phyloP scores from a whole-genome alignment of 768 basidiomycete species.

The Termitomyces sp. region DNA sequence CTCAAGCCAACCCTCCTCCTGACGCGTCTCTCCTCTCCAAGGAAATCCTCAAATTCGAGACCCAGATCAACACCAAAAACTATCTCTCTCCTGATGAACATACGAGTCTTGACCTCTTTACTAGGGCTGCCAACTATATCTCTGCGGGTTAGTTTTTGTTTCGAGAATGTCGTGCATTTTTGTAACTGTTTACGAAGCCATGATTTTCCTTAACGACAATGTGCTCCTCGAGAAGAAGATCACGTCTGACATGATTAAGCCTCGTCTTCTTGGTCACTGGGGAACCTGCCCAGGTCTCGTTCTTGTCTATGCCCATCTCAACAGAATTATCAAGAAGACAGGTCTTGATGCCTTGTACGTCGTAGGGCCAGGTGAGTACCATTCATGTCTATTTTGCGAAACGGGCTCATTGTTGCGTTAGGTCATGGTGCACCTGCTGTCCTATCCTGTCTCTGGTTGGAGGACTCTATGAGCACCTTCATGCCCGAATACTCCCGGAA shows the following conservation, averaged over 20 bases:
- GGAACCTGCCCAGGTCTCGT: slow-evolving; percentile 77
- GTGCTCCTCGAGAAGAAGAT: slow-evolving; percentile 58
- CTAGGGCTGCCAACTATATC: slow-evolving; percentile 63
- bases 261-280: slow-evolving; percentile 79
- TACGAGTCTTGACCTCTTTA: slow-evolving; percentile 44
- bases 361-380: slow-evolving; percentile 61
- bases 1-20: slow-evolving; percentile 62
- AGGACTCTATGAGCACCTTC: slow-evolving; percentile 62
- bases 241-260: slow-evolving; percentile 68
- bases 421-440: slow-evolving; percentile 87
- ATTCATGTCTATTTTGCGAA: neutral
- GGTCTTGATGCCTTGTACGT: slow-evolving; percentile 66
- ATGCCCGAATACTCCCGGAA: slow-evolving; percentile 54
- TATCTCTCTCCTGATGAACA: slow-evolving; percentile 48
- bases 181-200: slow-evolving; percentile 37
- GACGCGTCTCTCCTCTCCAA: slow-evolving; percentile 66
- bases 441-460: slow-evolving; percentile 82
- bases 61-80: slow-evolving; percentile 40
- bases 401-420: slow-evolving; percentile 2
- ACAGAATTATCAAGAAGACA: slow-evolving; percentile 54
- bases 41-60: slow-evolving; percentile 40
- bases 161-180: neutral
- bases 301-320: slow-evolving; percentile 69
- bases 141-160: slow-evolving; percentile 47
- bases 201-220: slow-evolving; percentile 81